Conservation (phyloP, 345 rosid species). For the Sonneratia caseolaris region DNA sequence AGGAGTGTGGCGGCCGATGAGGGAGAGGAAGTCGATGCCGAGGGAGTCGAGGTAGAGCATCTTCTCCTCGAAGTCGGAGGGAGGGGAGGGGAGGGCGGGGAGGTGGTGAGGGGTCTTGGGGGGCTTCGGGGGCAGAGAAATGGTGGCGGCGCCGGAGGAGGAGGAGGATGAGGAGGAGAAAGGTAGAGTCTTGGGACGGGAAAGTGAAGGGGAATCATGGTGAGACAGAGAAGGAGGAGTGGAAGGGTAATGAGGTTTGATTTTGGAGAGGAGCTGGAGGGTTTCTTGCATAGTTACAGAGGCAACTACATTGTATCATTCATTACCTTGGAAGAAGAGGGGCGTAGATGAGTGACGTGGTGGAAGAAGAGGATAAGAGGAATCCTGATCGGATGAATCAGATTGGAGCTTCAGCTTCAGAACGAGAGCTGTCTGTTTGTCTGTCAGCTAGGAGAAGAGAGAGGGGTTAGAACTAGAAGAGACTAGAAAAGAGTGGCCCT, state of each 20-base stretch:
- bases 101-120: slow-evolving; percentile 18
- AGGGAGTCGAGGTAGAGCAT: slow-evolving; percentile 69
- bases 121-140: slow-evolving; percentile 38
- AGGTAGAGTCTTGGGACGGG: slow-evolving; percentile 25
- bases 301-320: not conserved
- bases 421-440: not conserved
- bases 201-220: slow-evolving; percentile 15
- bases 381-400: not conserved
- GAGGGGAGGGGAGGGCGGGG: slow-evolving; percentile 16
- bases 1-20: slow-evolving; percentile 41
- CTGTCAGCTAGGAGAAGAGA: not conserved
- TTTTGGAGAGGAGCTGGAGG: not conserved
- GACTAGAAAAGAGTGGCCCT: not conserved
- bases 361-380: not conserved
- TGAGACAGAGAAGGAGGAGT: slow-evolving; percentile 11
- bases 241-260: slow-evolving; percentile 30
- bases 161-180: slow-evolving; percentile 37
- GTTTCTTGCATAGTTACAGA: slow-evolving; percentile 2
- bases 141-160: slow-evolving; percentile 35
- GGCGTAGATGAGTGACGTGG: not conserved
- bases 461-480: not conserved
- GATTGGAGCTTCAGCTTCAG: not conserved
- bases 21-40: slow-evolving; percentile 61
- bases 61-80: slow-evolving; percentile 50
- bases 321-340: not conserved